phyloP scores from a whole-genome alignment of 345 rosid species.

The Salix arbutifolia region DNA sequence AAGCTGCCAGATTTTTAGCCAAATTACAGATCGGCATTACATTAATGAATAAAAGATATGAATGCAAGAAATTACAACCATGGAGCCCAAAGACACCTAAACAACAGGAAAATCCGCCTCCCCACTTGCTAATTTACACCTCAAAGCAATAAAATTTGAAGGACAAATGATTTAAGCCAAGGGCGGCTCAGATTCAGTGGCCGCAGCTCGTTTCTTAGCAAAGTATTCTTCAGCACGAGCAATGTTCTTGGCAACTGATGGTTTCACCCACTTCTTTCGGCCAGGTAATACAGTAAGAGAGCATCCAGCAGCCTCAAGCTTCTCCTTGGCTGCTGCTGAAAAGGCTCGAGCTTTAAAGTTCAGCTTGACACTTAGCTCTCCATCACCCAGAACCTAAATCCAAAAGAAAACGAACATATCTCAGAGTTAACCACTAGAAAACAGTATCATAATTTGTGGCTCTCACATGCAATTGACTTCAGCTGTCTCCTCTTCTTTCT shows the following conservation, averaged over 20 bases:
- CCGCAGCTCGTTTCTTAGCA: slow-evolving; percentile 76
- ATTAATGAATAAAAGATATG: background rate
- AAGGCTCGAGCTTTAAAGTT: slow-evolving; percentile 73
- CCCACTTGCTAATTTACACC: slow-evolving; percentile 2
- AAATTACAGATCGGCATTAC: slow-evolving; percentile 4
- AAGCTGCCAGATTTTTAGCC: background rate
- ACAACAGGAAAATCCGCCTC: background rate
- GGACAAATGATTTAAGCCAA: slow-evolving; percentile 33
- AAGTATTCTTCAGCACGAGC: slow-evolving; percentile 86
- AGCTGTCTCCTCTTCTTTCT: background rate
- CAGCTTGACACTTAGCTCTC: slow-evolving; percentile 74
- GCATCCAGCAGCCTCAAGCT: slow-evolving; percentile 80
- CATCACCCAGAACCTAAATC: slow-evolving; percentile 70
- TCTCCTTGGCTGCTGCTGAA: slow-evolving; percentile 74
- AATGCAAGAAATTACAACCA: slow-evolving; percentile 4
- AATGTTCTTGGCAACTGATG: slow-evolving; percentile 73
- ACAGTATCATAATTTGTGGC: background rate
- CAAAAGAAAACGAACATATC: slow-evolving; percentile 1
- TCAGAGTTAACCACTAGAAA: background rate
- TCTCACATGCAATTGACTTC: background rate
- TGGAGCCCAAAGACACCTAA: background rate
- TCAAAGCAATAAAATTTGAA: background rate
- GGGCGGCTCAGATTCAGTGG: slow-evolving; percentile 38
- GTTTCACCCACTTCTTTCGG: slow-evolving; percentile 89
- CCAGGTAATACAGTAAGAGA: slow-evolving; percentile 73